Percentiles rank a stretch among this genome's conserved stretches.
phyloP scores from a whole-genome alignment of 129 eudicot genomes.

The Tanacetum coccineum region DNA sequence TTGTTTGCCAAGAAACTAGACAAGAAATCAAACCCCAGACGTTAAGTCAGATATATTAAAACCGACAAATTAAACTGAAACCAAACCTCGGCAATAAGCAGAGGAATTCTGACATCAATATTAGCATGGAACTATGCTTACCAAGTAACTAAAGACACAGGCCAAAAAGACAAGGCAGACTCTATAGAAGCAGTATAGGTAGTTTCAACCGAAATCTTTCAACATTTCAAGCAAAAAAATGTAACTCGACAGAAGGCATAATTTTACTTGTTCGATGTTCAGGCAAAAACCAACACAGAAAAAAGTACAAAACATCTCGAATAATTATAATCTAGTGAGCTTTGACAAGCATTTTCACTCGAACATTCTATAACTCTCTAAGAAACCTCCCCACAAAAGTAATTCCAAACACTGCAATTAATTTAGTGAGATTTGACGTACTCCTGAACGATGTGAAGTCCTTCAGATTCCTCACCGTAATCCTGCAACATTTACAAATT shows the following conservation, averaged over 20 bases:
- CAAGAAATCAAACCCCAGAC: no score
- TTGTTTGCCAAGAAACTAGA: no score
- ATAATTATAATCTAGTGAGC: slow-evolving; percentile 13
- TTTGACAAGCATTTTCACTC: slow-evolving; percentile 15
- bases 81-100: no score
- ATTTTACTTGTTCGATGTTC: not conserved
- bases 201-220: no score
- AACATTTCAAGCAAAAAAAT: not conserved
- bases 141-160: no score
- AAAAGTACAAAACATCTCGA: not conserved
- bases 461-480: slow-evolving; percentile 87
- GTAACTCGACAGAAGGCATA: not conserved
- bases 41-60: no score
- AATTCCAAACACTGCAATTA: not conserved
- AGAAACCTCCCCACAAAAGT: slow-evolving; percentile 9
- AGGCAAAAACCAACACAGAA: slow-evolving; percentile 6
- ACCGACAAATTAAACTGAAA: no score
- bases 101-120: no score
- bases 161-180: no score
- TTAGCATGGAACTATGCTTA: no score
- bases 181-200: no score
- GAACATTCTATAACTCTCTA: slow-evolving; percentile 23
- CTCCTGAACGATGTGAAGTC: slow-evolving; percentile 81
- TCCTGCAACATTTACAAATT: slow-evolving; percentile 38
- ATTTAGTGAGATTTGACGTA: slow-evolving; percentile 73